Evolutionary conservation across 768 basidiomycete species (phyloP), one percentile per base, ranked within the genome.

Genomic region (Artomyces pyxidatus): DNA sequence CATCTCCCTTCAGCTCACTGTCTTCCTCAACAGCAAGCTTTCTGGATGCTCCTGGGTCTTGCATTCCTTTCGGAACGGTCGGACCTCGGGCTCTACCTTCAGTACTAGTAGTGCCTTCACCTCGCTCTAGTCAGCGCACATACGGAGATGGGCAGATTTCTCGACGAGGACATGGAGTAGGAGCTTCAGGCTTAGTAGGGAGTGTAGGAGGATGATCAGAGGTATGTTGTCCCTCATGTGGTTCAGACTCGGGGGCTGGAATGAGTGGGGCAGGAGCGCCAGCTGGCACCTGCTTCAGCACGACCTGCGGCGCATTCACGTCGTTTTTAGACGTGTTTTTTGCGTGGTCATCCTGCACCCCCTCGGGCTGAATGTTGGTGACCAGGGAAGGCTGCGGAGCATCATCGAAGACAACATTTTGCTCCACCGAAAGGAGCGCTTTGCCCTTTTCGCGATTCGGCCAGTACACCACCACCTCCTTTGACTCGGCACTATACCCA

Each of bases 391-490:
- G 32, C 32, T 35, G 32, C 17, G 32, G 32, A 35, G 32, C 32
- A 6, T 26, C 6, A 26, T 43, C 42, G 14, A 17, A 43, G 11
- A 43, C 23, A 14, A 68, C 54, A 30, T 65, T 67, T 9, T 61
- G 57, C 55, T 71, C 63, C 6, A 67, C 61, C 1, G 57, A 59
- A 17, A 70, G 56, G 0, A 41, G 43, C 5, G 47, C 42, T 30
- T 48, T 49, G n/a, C n/a, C n/a, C n/a, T n/a, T n/a, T n/a, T n/a
- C n/a, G n/a, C n/a, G n/a, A 8, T 59, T 51, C 3, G 63, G 54
- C 57, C 63, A 63, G 48, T 69, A 71, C 17, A 71, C 59, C 0
- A 56, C 55, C 28, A 65, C 61, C 0, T 60, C 65, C n/a, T 60
- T 64, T 45, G 62, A 65, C 21, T 65, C 52, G 1, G 59, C 46